phyloP scores from a whole-genome alignment of 768 basidiomycete genomes.

The Hirschioporus abietinus region DNA sequence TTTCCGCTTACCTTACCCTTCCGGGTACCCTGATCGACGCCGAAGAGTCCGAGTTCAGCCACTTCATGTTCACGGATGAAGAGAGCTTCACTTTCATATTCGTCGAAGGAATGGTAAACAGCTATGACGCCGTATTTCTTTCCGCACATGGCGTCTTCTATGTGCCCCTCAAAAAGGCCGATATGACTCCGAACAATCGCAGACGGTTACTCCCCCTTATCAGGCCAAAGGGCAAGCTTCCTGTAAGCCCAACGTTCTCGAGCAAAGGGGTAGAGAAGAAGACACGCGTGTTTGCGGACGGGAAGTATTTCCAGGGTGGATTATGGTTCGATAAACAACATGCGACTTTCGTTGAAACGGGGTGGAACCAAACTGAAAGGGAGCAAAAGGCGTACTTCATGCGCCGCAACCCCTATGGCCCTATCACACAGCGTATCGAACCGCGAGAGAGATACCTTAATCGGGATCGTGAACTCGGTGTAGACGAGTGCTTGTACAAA shows the following conservation, averaged over 20 bases:
- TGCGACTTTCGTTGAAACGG: slow-evolving; percentile 1
- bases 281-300: not conserved
- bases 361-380: not conserved
- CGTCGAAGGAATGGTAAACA: not conserved
- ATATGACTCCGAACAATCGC: not conserved
- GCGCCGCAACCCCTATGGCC: not conserved
- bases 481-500: slow-evolving; percentile 2
- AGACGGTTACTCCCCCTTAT: not conserved
- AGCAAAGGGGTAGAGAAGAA: not conserved
- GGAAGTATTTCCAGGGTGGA: slow-evolving; percentile 1
- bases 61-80: slow-evolving; percentile 1
- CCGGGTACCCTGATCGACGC: not conserved
- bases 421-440: not conserved
- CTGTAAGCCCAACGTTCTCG: not conserved
- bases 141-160: not conserved
- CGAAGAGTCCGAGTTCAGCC: slow-evolving; percentile 3
- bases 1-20: not conserved
- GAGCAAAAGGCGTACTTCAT: slow-evolving; percentile 3
- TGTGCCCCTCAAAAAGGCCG: not conserved
- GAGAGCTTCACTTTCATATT: slow-evolving; percentile 2
- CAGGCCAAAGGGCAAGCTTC: not conserved
- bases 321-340: not conserved
- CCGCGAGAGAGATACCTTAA: not conserved
- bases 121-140: not conserved
- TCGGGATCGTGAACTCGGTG: not conserved